These are phyloP conservation scores for Mycosphaerella arachidis DNA, from an alignment of 2,329 filamentous ascomycete genomes.

Conservation along the genomic window DNA sequence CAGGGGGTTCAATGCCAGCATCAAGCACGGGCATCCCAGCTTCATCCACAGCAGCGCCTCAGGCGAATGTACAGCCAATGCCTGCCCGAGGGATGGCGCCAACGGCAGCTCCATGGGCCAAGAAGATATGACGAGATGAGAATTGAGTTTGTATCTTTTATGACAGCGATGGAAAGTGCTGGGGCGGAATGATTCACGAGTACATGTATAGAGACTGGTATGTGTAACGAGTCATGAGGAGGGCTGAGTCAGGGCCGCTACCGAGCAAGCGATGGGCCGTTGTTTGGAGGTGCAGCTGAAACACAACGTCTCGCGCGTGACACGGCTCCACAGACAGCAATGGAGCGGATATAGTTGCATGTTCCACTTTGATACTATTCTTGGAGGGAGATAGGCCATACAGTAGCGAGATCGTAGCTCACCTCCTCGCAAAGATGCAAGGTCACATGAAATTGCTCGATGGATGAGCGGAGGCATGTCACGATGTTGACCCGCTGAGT, in stretches of 20 bases:
- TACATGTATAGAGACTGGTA: background rate
- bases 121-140: constrained; percentile 2
- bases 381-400: background rate
- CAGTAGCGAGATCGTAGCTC: background rate
- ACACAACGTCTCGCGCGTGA: background rate
- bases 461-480: background rate
- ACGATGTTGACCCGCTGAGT: background rate
- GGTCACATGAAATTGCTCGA: background rate
- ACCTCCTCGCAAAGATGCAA: background rate
- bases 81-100: background rate
- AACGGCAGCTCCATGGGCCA: constrained; percentile 8
- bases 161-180: background rate
- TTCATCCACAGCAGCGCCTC: background rate
- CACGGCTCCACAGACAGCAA: background rate
- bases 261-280: background rate
- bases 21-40: background rate
- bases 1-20: background rate
- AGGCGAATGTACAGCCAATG: background rate
- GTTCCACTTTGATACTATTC: background rate
- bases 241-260: background rate
- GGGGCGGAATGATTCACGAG: background rate
- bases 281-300: background rate
- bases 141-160: background rate
- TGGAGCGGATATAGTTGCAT: background rate
- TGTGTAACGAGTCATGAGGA: background rate